These are phyloP conservation scores for Beauveria asiatica DNA, from an alignment of 2,329 filamentous ascomycete species.

Conservation along the genomic window DNA sequence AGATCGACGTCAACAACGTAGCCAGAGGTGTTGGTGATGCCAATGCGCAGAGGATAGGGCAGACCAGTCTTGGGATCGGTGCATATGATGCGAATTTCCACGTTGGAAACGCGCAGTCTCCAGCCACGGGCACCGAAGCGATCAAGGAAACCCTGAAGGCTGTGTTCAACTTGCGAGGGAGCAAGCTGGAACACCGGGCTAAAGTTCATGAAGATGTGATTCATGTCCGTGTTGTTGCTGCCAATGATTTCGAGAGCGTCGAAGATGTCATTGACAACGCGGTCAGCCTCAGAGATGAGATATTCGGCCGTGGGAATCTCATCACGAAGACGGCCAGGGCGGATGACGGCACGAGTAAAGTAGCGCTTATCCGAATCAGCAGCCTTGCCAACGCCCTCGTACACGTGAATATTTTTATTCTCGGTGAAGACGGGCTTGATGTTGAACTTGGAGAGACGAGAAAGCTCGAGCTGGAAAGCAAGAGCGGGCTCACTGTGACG, in stretches of 20 bases:
- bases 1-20: constrained; percentile 97
- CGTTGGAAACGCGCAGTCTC: constrained; percentile 92
- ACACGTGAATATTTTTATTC: constrained; percentile 98
- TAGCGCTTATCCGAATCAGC: constrained; percentile 96
- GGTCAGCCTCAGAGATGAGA: constrained; percentile 92
- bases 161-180: constrained; percentile 84
- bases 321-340: constrained; percentile 86
- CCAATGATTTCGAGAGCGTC: constrained; percentile 97
- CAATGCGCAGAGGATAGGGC: constrained; percentile 86
- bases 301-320: constrained; percentile 99
- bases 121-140: constrained; percentile 91
- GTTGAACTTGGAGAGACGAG: constrained; percentile 89
- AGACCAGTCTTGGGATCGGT: constrained; percentile 77
- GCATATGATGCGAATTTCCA: constrained; percentile 97
- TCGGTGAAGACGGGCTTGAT: constrained; percentile 98
- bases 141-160: constrained; percentile 89
- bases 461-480: constrained; percentile 96
- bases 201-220: constrained; percentile 99
- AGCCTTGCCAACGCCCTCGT: constrained; percentile 91
- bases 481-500: constrained; percentile 94
- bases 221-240: constrained; percentile 98
- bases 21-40: constrained; percentile 96
- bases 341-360: constrained; percentile 93
- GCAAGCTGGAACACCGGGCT: constrained; percentile 90
- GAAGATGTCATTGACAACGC: constrained; percentile 94